These are phyloP conservation scores for Hypoxylon subgilvum DNA, from an alignment of 495 filamentous ascomycete genomes.

Conservation along the genomic window DNA sequence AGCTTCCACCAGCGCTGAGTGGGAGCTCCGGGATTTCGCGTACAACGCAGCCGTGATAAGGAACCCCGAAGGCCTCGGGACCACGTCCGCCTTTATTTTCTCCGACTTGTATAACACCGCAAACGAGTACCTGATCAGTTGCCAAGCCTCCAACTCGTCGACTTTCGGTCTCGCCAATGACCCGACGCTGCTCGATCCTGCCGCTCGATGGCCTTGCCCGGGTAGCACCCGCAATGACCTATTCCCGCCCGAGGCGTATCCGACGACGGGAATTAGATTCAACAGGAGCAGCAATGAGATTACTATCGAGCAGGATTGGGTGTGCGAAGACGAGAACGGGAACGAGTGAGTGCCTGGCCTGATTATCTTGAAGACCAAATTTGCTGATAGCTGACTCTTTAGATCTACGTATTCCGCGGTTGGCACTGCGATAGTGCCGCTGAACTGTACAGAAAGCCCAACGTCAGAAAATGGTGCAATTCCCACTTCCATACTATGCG, in stretches of 20 bases:
- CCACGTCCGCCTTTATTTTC: background rate
- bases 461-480: background rate
- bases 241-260: constrained; percentile 23
- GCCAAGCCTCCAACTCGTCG: constrained; percentile 3
- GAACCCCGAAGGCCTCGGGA: background rate
- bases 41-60: background rate
- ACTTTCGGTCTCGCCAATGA: background rate
- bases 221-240: constrained; percentile 18
- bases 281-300: constrained; percentile 7
- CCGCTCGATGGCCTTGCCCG: constrained; percentile 11
- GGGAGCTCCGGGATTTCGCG: constrained; percentile 16
- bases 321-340: constrained; percentile 10
- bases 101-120: constrained; percentile 19
- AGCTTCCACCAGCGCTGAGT: background rate
- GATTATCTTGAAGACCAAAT: background rate
- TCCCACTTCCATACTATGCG: background rate
- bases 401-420: constrained; percentile 7
- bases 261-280: constrained; percentile 15
- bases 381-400: background rate
- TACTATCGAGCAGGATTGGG: constrained; percentile 12
- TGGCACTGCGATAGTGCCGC: constrained; percentile 6
- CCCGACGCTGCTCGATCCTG: constrained; percentile 8
- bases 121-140: constrained; percentile 16
- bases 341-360: constrained; percentile 3
- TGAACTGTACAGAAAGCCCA: constrained; percentile 7